Percentiles rank a stretch among this genome's conserved stretches.
These are phyloP conservation scores for Kandelia obovata DNA, from an alignment of 345 rosid genomes.

Conservation along the genomic window DNA sequence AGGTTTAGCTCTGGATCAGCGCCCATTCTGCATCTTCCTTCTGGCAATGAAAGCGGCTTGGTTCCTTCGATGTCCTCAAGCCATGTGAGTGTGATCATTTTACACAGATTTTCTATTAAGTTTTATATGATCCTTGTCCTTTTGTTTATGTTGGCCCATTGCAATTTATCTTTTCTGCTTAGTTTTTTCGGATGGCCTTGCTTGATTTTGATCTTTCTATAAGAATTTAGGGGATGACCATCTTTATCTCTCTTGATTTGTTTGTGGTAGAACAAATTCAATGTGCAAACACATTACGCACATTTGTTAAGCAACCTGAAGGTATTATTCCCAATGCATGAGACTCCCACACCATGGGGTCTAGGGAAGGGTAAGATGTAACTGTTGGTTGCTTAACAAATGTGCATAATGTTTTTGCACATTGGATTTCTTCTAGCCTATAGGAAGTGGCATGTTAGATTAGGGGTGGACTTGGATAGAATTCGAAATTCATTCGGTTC, in stretches of 20 bases:
- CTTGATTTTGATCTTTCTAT: no score
- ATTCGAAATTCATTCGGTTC: background rate
- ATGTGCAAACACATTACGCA: background rate
- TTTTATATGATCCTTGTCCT: background rate
- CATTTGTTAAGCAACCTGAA: background rate
- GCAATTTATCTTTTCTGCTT: no score
- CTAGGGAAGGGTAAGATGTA: no score
- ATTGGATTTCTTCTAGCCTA: background rate
- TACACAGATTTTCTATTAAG: background rate
- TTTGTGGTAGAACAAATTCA: background rate
- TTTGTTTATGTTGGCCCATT: no score
- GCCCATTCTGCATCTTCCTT: constrained; percentile 37
- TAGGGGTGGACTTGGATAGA: background rate
- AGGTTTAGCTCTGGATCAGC: constrained; percentile 34
- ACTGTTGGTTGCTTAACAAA: background rate
- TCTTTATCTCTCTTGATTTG: background rate
- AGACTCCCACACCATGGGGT: no score
- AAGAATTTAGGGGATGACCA: no score
- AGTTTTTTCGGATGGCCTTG: no score
- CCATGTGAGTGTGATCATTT: constrained; percentile 35
- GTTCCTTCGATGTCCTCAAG: constrained; percentile 37
- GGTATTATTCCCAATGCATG: no score
- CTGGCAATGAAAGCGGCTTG: constrained; percentile 21
- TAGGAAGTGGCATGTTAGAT: background rate
- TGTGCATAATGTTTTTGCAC: background rate